These are phyloP conservation scores for Chaetomium sp. DNA, from an alignment of 2,329 filamentous ascomycete genomes.

Conservation along the genomic window DNA sequence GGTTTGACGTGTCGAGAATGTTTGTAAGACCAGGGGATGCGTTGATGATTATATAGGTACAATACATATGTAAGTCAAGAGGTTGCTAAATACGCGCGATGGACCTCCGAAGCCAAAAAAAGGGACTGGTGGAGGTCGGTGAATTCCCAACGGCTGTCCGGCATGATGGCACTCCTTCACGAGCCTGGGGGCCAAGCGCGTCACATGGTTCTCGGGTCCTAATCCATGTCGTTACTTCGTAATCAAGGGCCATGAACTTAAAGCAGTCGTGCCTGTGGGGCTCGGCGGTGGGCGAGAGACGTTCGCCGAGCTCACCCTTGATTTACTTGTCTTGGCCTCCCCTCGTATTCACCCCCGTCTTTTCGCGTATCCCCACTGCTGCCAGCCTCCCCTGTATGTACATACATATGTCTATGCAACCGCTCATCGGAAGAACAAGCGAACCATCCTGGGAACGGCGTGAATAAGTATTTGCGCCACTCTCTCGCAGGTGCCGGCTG, in stretches of 20 bases:
- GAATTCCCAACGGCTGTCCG: background rate
- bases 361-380: background rate
- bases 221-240: background rate
- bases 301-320: background rate
- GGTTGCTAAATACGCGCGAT: too few relatives aligned
- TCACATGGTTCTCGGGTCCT: background rate
- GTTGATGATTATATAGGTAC: background rate
- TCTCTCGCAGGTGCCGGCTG: background rate
- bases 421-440: background rate
- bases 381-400: too few relatives aligned
- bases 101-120: too few relatives aligned
- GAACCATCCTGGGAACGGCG: background rate
- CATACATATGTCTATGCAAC: too few relatives aligned
- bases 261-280: background rate
- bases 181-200: too few relatives aligned
- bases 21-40: too few relatives aligned
- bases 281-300: background rate
- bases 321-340: background rate
- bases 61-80: too few relatives aligned
- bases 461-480: background rate
- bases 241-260: background rate
- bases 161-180: background rate
- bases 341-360: background rate
- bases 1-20: background rate
- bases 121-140: background rate